These are phyloP conservation scores for Piloderma croceum DNA, from an alignment of 768 basidiomycete species.

Conservation along the genomic window DNA sequence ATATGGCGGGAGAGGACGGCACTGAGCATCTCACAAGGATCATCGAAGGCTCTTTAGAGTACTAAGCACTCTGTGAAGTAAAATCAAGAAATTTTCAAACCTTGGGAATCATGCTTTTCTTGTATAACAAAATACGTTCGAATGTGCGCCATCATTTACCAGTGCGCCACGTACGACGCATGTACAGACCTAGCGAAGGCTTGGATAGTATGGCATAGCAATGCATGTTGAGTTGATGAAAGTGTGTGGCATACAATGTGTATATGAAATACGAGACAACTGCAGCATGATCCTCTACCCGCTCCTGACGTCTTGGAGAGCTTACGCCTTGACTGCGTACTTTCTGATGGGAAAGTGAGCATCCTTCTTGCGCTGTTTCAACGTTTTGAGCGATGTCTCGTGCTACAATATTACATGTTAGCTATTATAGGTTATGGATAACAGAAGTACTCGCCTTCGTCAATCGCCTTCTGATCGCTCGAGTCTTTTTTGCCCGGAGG, in stretches of 20 bases:
- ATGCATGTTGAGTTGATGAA: too few species aligned
- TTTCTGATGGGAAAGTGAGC: conserved; percentile 90
- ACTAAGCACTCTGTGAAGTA: too few species aligned
- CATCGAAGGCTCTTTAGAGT: conserved; percentile 73
- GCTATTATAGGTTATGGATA: background rate
- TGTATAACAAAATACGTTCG: too few species aligned
- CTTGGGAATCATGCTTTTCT: too few species aligned
- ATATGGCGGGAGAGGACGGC: conserved; percentile 78
- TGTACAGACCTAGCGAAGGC: too few species aligned
- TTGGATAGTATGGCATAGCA: too few species aligned
- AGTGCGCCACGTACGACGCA: too few species aligned
- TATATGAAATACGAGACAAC: background rate
- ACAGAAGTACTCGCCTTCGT: conserved; percentile 62
- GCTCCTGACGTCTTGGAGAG: too few species aligned
- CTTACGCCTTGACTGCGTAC: conserved; percentile 92
- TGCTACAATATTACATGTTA: conserved; percentile 41
- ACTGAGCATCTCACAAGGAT: conserved; percentile 76
- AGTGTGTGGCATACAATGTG: background rate
- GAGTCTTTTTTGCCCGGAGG: conserved; percentile 96
- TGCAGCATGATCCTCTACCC: too few species aligned
- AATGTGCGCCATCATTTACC: too few species aligned
- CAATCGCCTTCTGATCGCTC: conserved; percentile 93
- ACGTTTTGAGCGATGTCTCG: conserved; percentile 80
- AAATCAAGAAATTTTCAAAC: too few species aligned
- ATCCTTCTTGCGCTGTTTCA: conserved; percentile 92